Evolutionary conservation across 352 stramenopile species (phyloP).

Genomic region (Globisporangium recalcitrans): DNA sequence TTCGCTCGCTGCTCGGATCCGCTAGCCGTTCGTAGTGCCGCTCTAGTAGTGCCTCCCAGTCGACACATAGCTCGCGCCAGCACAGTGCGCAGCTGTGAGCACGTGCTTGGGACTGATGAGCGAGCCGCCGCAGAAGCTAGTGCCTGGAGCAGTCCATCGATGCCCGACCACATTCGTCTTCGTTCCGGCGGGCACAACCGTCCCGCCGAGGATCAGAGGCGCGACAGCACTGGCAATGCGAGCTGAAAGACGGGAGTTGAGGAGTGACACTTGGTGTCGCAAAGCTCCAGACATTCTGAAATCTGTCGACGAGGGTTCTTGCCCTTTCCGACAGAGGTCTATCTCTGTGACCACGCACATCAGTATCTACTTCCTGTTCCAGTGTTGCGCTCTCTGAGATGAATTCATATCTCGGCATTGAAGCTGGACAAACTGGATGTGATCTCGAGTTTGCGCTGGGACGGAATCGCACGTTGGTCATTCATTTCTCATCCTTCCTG

Average conservation of each 20-base stretch:
- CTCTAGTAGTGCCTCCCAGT: conserved; percentile 55
- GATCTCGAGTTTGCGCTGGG: neutral
- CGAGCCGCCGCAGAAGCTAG: conserved; percentile 25
- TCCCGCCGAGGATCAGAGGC: conserved; percentile 46
- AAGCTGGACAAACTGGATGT: neutral
- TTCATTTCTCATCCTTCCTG: neutral
- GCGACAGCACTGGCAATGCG: neutral
- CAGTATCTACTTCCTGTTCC: neutral
- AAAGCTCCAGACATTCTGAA: too few species aligned
- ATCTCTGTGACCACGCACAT: neutral
- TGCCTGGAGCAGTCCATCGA: conserved; percentile 11
- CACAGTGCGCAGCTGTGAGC: conserved; percentile 20
- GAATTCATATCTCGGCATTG: neutral
- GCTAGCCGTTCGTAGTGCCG: conserved; percentile 36
- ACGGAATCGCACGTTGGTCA: too few species aligned
- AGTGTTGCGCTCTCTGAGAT: neutral
- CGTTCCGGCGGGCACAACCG: conserved; percentile 28
- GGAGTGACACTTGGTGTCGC: too few species aligned
- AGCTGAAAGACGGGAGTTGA: too few species aligned
- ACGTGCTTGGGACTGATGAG: conserved; percentile 50
- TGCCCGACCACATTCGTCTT: conserved; percentile 30
- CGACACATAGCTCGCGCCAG: conserved; percentile 25
- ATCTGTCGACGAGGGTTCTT: too few species aligned
- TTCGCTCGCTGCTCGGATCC: conserved; percentile 38
- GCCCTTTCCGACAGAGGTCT: neutral